Conservation (phyloP, 495 filamentous ascomycete genomes). For the Rhizodiscina lignyota region DNA sequence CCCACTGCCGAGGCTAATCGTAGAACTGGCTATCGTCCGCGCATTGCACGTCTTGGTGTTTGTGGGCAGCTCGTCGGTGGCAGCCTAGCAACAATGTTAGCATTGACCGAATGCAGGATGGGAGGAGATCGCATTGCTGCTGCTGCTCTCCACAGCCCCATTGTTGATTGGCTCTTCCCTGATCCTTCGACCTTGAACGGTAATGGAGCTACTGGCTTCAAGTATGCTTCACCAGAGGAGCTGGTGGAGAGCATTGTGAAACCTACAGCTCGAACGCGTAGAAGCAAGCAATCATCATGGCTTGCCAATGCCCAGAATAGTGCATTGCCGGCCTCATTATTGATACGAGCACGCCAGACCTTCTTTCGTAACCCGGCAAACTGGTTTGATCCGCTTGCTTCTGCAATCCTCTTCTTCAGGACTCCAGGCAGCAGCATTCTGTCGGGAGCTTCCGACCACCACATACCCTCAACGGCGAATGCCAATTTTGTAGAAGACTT, state of each 20-base stretch:
- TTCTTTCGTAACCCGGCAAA: slow-evolving; percentile 31
- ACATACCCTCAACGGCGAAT: no score
- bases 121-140: slow-evolving; percentile 18
- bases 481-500: no score
- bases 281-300: no score
- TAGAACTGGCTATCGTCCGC: slow-evolving; percentile 1
- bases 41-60: slow-evolving; percentile 23
- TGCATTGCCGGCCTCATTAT: slow-evolving; percentile 1
- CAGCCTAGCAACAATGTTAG: slow-evolving; percentile 38
- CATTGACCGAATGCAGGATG: slow-evolving; percentile 36
- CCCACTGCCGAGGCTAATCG: background rate
- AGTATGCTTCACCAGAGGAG: no score
- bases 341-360: slow-evolving; percentile 19
- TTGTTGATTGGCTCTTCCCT: slow-evolving; percentile 25
- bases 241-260: no score
- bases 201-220: no score
- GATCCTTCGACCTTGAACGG: no score
- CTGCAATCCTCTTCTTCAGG: slow-evolving; percentile 40
- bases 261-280: no score
- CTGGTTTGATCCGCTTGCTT: slow-evolving; percentile 43
- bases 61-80: slow-evolving; percentile 39
- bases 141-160: slow-evolving; percentile 23
- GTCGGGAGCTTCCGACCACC: no score
- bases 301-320: no score
- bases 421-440: slow-evolving; percentile 28